Base-by-base conservation (phyloP, 192 early-diverging fungal genomes). In the Chytriomyces confervae region DNA sequence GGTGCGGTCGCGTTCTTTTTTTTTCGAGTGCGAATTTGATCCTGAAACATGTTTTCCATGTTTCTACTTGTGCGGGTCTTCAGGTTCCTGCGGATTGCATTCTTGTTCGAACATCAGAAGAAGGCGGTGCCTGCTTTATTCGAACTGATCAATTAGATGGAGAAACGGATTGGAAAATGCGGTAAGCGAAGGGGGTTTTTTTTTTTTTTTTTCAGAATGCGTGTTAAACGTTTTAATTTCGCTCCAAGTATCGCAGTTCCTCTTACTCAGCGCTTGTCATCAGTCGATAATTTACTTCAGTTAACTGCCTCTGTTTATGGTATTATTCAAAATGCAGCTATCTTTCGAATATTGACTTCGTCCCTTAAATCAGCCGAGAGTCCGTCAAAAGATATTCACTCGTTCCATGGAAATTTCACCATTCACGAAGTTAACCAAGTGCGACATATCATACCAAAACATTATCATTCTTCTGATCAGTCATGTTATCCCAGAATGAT, bases 101-200 rank as follows among this genome's bases (percentile, higher is more conserved):
- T 6, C 79, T 98, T 63, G 68, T 98, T 61, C 83, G 93, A 57
- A 96, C 97, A 6, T 91, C 90, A 8, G 95, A 98, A 72, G 76
- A 82, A 23, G 87, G 86, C 10, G 97, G 97, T 1, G 90, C 95
- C 10, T 96, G 94, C 72, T 98, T 98, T 86, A 96, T 98, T 80
- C 86, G 96, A 46, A 98, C 97, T 0, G 97, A 97, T 83, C 96
- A 98, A 80, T 86, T 98, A 43, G 97, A 98, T 72, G 97, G 97
- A 71, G 97, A 98, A 77, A 98, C 97, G 0, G 96, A 98, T 80
- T 97, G 96, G 96, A 98, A 98, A 85, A 83, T 98, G 74, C 85
- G 93, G 76, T 87, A 43, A 23, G 23, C 44, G 10, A 23, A 20
- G 16, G 51, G 57, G 24, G 10, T 76, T 27, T 13, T 51, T 46